These are phyloP conservation scores for Stipa capillata DNA, from an alignment of 176 grass and related monocot species.

Conservation along the genomic window DNA sequence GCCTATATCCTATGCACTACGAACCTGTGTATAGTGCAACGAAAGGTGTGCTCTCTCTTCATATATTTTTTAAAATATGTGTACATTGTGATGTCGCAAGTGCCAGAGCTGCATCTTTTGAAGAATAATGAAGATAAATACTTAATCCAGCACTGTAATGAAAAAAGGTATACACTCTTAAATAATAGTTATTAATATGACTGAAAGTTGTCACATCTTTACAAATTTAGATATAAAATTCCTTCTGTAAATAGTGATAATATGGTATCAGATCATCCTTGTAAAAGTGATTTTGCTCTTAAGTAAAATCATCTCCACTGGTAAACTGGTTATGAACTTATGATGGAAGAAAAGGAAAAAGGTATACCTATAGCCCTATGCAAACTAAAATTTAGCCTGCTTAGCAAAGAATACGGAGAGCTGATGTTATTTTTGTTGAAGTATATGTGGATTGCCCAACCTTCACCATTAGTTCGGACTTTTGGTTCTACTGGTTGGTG, in stretches of 20 bases:
- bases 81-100: background rate
- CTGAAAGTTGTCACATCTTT: background rate
- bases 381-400: background rate
- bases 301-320: background rate
- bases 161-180: background rate
- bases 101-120: no score
- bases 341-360: background rate
- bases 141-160: background rate
- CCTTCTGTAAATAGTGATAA: background rate
- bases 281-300: background rate
- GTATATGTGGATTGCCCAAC: no score
- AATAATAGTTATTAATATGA: background rate
- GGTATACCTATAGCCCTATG: background rate
- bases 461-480: no score
- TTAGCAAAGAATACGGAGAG: background rate
- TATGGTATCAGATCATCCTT: background rate
- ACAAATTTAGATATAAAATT: background rate
- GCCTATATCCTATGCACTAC: constrained; percentile 47
- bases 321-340: no score
- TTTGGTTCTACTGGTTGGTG: no score
- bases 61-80: no score
- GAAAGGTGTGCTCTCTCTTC: constrained; percentile 48
- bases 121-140: background rate
- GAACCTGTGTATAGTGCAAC: constrained; percentile 65
- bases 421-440: background rate